phyloP scores from a whole-genome alignment of 2,329 filamentous ascomycete species.

The Pyrenochaeta sp. region DNA sequence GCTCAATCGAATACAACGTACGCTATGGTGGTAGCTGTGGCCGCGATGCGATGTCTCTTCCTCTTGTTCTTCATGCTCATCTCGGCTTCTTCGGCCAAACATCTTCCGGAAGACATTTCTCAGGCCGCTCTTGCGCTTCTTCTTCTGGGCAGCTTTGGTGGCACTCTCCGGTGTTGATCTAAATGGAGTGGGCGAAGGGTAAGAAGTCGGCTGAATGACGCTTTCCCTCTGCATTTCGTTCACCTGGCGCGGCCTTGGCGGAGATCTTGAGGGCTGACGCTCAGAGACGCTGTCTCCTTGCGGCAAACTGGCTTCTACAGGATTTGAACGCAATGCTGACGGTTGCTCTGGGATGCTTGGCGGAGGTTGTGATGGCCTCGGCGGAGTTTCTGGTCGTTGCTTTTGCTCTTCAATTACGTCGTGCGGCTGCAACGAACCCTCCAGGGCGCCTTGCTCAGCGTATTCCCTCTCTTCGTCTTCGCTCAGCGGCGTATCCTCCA shows the following conservation, averaged over 20 bases:
- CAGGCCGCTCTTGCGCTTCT: constrained; percentile 48
- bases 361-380: constrained; percentile 20
- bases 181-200: constrained; percentile 39
- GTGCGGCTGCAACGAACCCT: constrained; percentile 17
- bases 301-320: constrained; percentile 10
- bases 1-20: constrained; percentile 24
- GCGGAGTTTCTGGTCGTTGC: constrained; percentile 20
- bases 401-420: constrained; percentile 22
- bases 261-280: constrained; percentile 22
- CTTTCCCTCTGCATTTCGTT: constrained; percentile 37
- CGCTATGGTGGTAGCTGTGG: constrained; percentile 48
- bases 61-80: constrained; percentile 32
- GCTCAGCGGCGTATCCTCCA: constrained; percentile 44
- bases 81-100: constrained; percentile 45
- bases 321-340: constrained; percentile 21
- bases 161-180: constrained; percentile 40
- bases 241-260: constrained; percentile 31
- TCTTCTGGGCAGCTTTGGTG: constrained; percentile 36
- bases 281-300: constrained; percentile 13
- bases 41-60: constrained; percentile 29
- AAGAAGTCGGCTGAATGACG: constrained; percentile 29
- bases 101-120: constrained; percentile 49
- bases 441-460: constrained; percentile 33
- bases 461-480: constrained; percentile 46
- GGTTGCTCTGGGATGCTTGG: constrained; percentile 17